Evolutionary conservation across 257 asterid genomes (phyloP), one percentile per base, ranked within the genome.

Genomic region (Solanum clarkiae): DNA sequence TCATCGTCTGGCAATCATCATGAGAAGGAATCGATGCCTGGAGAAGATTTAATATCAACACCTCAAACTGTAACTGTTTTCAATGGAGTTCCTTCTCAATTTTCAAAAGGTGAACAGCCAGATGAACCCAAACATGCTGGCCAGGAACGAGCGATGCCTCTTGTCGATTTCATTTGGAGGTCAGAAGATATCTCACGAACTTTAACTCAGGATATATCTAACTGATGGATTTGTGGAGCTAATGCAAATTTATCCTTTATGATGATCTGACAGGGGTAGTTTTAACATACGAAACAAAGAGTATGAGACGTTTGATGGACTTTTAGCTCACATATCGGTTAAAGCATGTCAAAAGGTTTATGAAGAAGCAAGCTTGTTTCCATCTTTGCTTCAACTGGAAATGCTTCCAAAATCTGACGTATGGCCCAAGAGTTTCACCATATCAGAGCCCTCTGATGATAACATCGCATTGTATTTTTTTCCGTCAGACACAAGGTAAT

Each of bases 391-490:
- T 85, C 85, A 84, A 26, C 86, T 94, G 56, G 95, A 92, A 91
- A 91, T 94, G 93, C 86, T 90, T 84, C 94, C 96, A 3, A 94
- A 86, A 84, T 42, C 88, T 32, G 89, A 83, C 24, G 86, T 93
- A 74, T 93, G 98, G 99, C 99, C 97, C 6, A 91, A 91, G 87
- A 91, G 94, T 80, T 96, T 96, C 83, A 36, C 59, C 86, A 89
- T 10, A 26, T 74, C 88, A 55, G 85, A 81, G 57, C 98, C 98
- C 13, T 74, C 87, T 72, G 91, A 86, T 75, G 93, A 91, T 32
- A 82, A 79, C 84, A 95, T 94, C 62, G 97, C 95, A n/a, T 93
- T 94, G 63, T 95, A 92, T 89, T 93, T 96, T 91, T 93, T 96
- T 72, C 92, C 97, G 24, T 80, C 90, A 7, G 80, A 88, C 65